These are phyloP conservation scores for Lactarius deliciosus DNA, from an alignment of 768 basidiomycete species.

Conservation along the genomic window DNA sequence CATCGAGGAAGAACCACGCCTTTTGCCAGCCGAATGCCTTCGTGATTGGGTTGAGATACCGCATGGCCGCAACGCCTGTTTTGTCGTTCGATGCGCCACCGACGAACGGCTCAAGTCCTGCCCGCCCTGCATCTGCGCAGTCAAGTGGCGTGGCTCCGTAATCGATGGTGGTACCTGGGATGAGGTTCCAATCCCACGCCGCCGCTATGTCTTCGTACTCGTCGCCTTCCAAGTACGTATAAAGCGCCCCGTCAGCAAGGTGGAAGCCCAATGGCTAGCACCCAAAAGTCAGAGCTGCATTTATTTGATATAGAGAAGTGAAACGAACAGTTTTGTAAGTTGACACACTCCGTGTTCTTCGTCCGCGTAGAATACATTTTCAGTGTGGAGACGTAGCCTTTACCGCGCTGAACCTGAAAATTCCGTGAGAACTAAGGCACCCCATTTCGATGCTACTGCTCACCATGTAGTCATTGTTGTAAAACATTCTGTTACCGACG, in stretches of 20 bases:
- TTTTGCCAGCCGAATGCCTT: slow-evolving; percentile 59
- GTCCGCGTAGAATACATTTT: slow-evolving; percentile 40
- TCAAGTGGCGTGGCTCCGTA: slow-evolving; percentile 54
- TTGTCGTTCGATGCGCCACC: slow-evolving; percentile 62
- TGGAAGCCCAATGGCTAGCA: slow-evolving; percentile 46
- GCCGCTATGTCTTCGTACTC: slow-evolving; percentile 75
- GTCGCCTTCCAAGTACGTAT: slow-evolving; percentile 61
- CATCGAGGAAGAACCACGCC: slow-evolving; percentile 69
- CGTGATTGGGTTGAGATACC: slow-evolving; percentile 64
- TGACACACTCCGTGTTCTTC: slow-evolving; percentile 37
- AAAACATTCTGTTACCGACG: slow-evolving; percentile 37
- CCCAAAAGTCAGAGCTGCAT: not conserved
- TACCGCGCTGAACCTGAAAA: slow-evolving; percentile 38
- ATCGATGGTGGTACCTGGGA: slow-evolving; percentile 70
- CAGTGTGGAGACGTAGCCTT: slow-evolving; percentile 35
- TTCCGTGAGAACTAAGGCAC: not conserved
- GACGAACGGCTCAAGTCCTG: slow-evolving; percentile 57
- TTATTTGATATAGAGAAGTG: not conserved
- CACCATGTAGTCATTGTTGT: slow-evolving; percentile 40
- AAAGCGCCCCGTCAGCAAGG: slow-evolving; percentile 60
- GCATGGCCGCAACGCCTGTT: slow-evolving; percentile 60
- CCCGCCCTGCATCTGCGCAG: slow-evolving; percentile 45
- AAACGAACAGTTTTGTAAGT: slow-evolving; percentile 34
- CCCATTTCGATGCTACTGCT: slow-evolving; percentile 7
- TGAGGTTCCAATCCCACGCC: slow-evolving; percentile 76